phyloP scores from a whole-genome alignment of 225 moss, liverwort and hornwort genomes.

The Anthoceros angustus region DNA sequence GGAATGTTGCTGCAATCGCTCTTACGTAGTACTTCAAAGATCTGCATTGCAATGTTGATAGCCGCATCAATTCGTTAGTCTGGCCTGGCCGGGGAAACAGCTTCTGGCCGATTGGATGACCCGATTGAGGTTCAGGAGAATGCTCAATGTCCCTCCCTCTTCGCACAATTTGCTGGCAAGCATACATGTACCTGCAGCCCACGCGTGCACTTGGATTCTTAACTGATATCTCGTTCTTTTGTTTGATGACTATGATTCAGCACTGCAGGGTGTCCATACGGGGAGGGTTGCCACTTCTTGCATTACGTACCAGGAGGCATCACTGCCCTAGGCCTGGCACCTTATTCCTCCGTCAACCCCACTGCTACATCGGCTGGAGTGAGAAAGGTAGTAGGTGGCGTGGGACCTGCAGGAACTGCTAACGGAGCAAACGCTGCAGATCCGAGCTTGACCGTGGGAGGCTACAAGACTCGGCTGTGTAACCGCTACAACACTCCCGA shows the following conservation, averaged over 20 bases:
- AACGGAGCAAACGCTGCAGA: conserved; percentile 22
- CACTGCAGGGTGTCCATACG: conserved; percentile 90
- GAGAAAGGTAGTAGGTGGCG: conserved; percentile 38
- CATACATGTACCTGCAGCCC: too few species aligned
- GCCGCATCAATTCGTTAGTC: too few species aligned
- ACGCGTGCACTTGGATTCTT: too few species aligned
- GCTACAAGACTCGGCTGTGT: conserved; percentile 90
- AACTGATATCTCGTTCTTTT: neutral
- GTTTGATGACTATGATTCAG: conserved; percentile 31
- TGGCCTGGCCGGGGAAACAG: too few species aligned
- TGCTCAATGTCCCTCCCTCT: too few species aligned
- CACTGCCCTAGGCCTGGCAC: conserved; percentile 61
- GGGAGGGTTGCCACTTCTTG: conserved; percentile 93
- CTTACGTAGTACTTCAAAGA: too few species aligned
- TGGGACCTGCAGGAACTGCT: conserved; percentile 19
- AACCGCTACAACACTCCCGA: conserved; percentile 72
- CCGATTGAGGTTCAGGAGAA: too few species aligned
- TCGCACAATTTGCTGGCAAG: too few species aligned
- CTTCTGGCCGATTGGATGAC: too few species aligned
- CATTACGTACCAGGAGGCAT: conserved; percentile 90
- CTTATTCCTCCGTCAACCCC: conserved; percentile 29
- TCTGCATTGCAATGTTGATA: too few species aligned
- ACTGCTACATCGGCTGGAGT: conserved; percentile 36
- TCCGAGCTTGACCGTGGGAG: conserved; percentile 66
- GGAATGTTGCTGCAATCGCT: too few species aligned